Evolutionary conservation across 306 rosid species (phyloP).

Genomic region (Oemleria cerasiformis): DNA sequence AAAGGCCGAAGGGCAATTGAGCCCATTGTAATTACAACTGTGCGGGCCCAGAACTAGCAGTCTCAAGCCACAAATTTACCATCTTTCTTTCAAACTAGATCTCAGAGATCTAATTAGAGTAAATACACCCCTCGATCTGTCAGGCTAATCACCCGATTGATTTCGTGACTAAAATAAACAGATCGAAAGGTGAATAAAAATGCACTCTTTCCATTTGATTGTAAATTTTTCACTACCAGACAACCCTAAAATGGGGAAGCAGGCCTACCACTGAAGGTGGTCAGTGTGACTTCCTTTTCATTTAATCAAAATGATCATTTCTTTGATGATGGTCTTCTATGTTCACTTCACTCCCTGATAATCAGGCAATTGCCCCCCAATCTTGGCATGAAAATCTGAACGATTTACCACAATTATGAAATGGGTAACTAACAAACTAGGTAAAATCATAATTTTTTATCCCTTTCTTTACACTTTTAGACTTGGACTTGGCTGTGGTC

Average conservation of each 20-base stretch:
- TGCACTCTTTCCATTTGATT: too few species aligned
- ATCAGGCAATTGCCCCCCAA: constrained; percentile 38
- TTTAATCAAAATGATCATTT: constrained; percentile 34
- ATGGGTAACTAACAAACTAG: constrained; percentile 4
- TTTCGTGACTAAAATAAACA: background rate
- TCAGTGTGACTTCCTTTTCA: constrained; percentile 38
- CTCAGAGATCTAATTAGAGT: too few species aligned
- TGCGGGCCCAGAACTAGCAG: background rate
- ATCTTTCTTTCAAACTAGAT: too few species aligned
- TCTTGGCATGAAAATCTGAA: constrained; percentile 36
- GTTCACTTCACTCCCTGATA: constrained; percentile 35
- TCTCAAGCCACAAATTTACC: background rate
- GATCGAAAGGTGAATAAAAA: too few species aligned
- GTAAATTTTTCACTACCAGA: background rate
- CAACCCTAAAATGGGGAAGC: background rate
- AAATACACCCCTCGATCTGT: too few species aligned
- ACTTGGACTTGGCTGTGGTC: too few species aligned
- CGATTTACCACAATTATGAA: background rate
- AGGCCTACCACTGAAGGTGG: constrained; percentile 52
- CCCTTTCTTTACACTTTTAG: too few species aligned
- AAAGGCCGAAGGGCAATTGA: constrained; percentile 11
- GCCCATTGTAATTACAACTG: constrained; percentile 22
- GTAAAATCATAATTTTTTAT: background rate
- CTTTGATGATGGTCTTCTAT: constrained; percentile 15
- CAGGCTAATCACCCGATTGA: too few species aligned